Base-by-base conservation (phyloP, 2,329 filamentous ascomycete genomes). In the Colletotrichum somersetense region DNA sequence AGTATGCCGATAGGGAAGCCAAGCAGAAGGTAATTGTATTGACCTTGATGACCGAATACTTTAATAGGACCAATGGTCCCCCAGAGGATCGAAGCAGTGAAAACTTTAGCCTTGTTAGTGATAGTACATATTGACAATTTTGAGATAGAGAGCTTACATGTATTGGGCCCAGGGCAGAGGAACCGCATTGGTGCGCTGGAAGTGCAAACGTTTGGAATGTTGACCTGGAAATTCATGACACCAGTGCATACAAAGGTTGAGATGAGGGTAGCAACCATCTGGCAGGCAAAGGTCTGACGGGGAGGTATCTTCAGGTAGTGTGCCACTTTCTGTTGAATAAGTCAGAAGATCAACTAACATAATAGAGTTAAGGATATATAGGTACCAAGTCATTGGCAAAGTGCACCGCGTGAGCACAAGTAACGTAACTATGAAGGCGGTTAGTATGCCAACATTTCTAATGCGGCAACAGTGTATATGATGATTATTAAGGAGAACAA, bases 301-400 rank as follows among this genome's bases (percentile, higher is more conserved):
- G 89, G 89, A 6, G 89, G 88, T 23, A 91, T 89, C 81, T 90
- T 90, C 80, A 88, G 84, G 78, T 90, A 90, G 74, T 86, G 85
- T 11, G 84, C 85, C 18, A 86, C 83, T 77, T 86, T 86, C 46
- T 46, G 26, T 1, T 20, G 6, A 7, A 1, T 10, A 3, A 20
- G 18, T 10, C 2, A 46, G 44, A 40, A 4, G 2, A 3, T 3
- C 2, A 16, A 40, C 5, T 1, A 40, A 3, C 3, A 40, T 16
- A 2, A 1, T 40, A 8, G 38, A 16, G 12, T 40, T 8, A 10
- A 40, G 12, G 38, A 16, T 40, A 6, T 44, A 1, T 18, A 2
- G 1, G 18, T 44, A 44, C 40, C 40, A 85, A 77, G 73, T 85
- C 85, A 74, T 83, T 84, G 70, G 81, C 83, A 77, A 88, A 88